phyloP scores from a whole-genome alignment of 345 rosid genomes.

The Kandelia obovata region DNA sequence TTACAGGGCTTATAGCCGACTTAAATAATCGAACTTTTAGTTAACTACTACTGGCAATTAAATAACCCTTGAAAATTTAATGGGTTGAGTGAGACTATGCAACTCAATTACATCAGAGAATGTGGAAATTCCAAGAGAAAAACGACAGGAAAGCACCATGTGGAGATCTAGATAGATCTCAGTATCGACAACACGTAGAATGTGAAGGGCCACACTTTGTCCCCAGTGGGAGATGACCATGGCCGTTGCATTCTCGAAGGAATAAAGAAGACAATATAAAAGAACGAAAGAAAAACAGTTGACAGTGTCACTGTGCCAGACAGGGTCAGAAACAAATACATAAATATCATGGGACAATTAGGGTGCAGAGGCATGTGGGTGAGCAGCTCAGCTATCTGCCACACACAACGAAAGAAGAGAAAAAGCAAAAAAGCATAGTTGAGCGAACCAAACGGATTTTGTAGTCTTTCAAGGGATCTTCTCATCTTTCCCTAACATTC shows the following conservation, averaged over 20 bases:
- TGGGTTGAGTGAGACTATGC: constrained; percentile 8
- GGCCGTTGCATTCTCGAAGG: background rate
- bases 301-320: constrained; percentile 9
- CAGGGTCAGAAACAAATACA: background rate
- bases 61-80: too few species aligned
- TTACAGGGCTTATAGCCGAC: too few species aligned
- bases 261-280: background rate
- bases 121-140: constrained; percentile 67
- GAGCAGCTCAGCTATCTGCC: constrained; percentile 39
- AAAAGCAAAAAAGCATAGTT: constrained; percentile 35
- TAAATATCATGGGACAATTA: background rate
- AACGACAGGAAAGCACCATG: constrained; percentile 65
- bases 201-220: constrained; percentile 37
- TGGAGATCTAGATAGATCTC: constrained; percentile 30
- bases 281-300: constrained; percentile 15
- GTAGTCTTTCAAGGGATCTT: constrained; percentile 83
- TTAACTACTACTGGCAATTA: too few species aligned
- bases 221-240: constrained; percentile 22
- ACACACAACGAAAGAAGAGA: constrained; percentile 1
- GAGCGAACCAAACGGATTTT: constrained; percentile 70
- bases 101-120: constrained; percentile 12
- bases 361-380: constrained; percentile 56
- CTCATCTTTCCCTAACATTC: constrained; percentile 39
- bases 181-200: constrained; percentile 27
- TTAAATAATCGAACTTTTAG: too few species aligned